Evolutionary conservation across 495 filamentous ascomycete species (phyloP).

Genomic region (Pseudevernia furfuracea): DNA sequence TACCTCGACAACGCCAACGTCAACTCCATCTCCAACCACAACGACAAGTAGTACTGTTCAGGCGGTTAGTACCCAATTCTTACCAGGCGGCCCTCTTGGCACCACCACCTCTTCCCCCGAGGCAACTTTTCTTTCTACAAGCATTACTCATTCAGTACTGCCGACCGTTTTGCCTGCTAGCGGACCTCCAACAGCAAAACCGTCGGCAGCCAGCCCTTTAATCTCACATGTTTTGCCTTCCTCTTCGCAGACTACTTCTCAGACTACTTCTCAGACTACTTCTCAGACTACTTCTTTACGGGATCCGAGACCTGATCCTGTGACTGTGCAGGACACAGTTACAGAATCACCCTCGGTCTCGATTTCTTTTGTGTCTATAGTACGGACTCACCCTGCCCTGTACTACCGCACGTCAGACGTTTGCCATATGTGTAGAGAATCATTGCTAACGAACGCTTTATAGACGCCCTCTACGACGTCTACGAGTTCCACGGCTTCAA

Average conservation of each 20-base stretch:
- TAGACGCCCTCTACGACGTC: conserved; percentile 24
- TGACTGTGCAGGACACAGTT: conserved; percentile 28
- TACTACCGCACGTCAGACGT: neutral
- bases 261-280: no score
- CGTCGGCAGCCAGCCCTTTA: conserved; percentile 10
- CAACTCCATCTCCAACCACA: conserved; percentile 11
- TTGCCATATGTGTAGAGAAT: neutral
- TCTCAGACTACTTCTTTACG: conserved; percentile 19
- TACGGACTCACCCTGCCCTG: conserved; percentile 20
- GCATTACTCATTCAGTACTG: conserved; percentile 12
- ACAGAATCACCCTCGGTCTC: conserved; percentile 25
- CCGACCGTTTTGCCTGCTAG: conserved; percentile 22
- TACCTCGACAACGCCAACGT: conserved; percentile 5
- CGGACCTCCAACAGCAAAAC: conserved; percentile 16
- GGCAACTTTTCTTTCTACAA: conserved; percentile 24
- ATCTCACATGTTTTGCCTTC: conserved; percentile 19
- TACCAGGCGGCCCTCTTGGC: conserved; percentile 20
- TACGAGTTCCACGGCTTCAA: conserved; percentile 18
- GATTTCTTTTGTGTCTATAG: conserved; percentile 26
- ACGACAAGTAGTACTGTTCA: conserved; percentile 15
- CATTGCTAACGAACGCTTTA: neutral
- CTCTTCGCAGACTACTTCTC: conserved; percentile 18
- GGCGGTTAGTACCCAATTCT: conserved; percentile 26
- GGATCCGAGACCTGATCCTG: conserved; percentile 20
- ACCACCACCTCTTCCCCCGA: conserved; percentile 23